Percentiles rank a stretch among this genome's conserved stretches.
phyloP scores from a whole-genome alignment of 1,284 basidiomycete genomes.

The Phylloporus gajari region DNA sequence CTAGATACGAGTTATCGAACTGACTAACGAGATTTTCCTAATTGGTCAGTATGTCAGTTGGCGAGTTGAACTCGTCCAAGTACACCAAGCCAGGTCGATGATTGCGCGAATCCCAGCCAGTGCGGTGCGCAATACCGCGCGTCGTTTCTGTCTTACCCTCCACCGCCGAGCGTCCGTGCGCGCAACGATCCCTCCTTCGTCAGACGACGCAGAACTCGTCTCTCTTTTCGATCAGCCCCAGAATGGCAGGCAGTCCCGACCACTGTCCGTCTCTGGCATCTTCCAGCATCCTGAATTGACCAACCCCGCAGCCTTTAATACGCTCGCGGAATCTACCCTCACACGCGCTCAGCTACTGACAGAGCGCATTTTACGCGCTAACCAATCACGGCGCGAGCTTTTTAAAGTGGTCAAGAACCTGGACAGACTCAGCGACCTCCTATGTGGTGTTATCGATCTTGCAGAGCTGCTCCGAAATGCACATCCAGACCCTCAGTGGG shows the following conservation, averaged over 20 bases:
- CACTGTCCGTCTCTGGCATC: constrained; percentile 69
- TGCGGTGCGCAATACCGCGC: constrained; percentile 53
- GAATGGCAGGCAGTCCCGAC: constrained; percentile 48
- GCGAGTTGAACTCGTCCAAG: background rate
- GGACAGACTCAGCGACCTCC: constrained; percentile 92
- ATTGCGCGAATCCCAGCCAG: constrained; percentile 59
- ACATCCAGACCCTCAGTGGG: constrained; percentile 89
- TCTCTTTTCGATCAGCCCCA: constrained; percentile 77
- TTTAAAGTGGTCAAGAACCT: constrained; percentile 91
- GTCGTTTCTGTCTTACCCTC: constrained; percentile 48
- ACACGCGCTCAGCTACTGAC: constrained; percentile 79
- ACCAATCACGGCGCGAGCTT: constrained; percentile 75
- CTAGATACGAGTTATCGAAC: constrained; percentile 8
- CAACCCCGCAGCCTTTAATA: constrained; percentile 68
- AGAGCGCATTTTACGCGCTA: constrained; percentile 74
- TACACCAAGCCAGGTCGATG: constrained; percentile 55
- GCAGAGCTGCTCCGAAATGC: constrained; percentile 94
- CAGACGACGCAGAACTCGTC: constrained; percentile 71
- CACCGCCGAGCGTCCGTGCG: constrained; percentile 30
- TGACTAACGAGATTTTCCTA: constrained; percentile 26
- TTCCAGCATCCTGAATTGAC: constrained; percentile 75
- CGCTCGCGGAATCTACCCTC: constrained; percentile 76
- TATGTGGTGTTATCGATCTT: constrained; percentile 97
- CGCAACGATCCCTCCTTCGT: constrained; percentile 63
- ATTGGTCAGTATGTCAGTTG: constrained; percentile 21